Conservation (phyloP, 2,329 filamentous ascomycete genomes). For the Xylaria digitata region DNA sequence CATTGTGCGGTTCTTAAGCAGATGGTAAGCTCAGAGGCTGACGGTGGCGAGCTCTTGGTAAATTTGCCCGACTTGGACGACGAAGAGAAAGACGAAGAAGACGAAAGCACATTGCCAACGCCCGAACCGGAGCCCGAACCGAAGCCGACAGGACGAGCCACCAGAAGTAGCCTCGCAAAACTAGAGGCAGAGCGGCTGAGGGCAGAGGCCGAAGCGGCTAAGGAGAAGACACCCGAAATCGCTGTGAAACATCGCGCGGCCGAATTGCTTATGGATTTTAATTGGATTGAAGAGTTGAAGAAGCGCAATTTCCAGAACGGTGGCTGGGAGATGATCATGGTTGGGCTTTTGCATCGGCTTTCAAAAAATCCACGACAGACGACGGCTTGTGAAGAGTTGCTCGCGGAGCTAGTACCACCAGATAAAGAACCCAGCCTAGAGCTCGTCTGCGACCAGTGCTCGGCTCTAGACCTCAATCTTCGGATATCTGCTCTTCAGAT, state of each 20-base stretch:
- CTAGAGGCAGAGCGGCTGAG: slow-evolving; percentile 77
- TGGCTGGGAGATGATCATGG: slow-evolving; percentile 90
- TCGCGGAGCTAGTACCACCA: slow-evolving; percentile 83
- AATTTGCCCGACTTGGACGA: slow-evolving; percentile 79
- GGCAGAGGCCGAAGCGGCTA: slow-evolving; percentile 67
- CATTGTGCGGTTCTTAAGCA: slow-evolving; percentile 93
- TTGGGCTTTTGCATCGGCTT: slow-evolving; percentile 86
- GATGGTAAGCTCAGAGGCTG: slow-evolving; percentile 78
- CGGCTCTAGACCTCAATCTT: slow-evolving; percentile 81
- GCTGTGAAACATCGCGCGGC: slow-evolving; percentile 73
- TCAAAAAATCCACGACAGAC: slow-evolving; percentile 79
- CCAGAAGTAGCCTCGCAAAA: slow-evolving; percentile 86
- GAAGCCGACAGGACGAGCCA: slow-evolving; percentile 75
- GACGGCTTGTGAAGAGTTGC: slow-evolving; percentile 79
- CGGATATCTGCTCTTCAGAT: slow-evolving; percentile 85
- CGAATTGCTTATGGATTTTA: slow-evolving; percentile 77
- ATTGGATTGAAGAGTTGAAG: slow-evolving; percentile 87
- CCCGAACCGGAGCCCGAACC: slow-evolving; percentile 79
- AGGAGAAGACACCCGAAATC: slow-evolving; percentile 59
- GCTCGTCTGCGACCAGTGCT: slow-evolving; percentile 78
- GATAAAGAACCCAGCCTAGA: slow-evolving; percentile 79
- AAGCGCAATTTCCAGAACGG: slow-evolving; percentile 88
- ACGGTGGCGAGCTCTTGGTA: slow-evolving; percentile 83
- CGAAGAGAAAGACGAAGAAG: slow-evolving; percentile 72
- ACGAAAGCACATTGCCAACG: slow-evolving; percentile 62